phyloP scores from a whole-genome alignment of 805 yeast genomes.

The Tetrapisispora fleetii region DNA sequence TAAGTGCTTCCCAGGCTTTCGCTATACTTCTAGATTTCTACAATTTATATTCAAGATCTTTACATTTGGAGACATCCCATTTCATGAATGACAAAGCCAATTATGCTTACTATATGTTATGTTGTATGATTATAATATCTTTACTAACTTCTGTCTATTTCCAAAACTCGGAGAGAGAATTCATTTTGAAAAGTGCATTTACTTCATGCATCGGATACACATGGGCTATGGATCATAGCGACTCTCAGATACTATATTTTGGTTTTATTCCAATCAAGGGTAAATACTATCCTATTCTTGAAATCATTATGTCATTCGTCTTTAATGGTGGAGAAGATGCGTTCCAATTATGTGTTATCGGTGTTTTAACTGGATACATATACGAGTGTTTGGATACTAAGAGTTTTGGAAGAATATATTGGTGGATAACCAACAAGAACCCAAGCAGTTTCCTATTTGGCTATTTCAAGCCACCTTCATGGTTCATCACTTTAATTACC shows the following conservation, averaged over 20 bases:
- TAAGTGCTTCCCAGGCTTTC: constrained; percentile 4
- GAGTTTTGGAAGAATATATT: constrained; percentile 38
- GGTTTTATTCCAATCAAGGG: constrained; percentile 44
- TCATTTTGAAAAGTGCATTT: constrained; percentile 19
- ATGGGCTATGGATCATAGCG: constrained; percentile 41
- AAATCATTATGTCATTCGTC: constrained; percentile 31
- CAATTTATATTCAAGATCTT: constrained; percentile 21
- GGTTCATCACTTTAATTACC: constrained; percentile 7
- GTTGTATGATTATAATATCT: constrained; percentile 12
- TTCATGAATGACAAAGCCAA: constrained; percentile 14
- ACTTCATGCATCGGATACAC: constrained; percentile 38
- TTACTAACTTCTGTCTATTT: constrained; percentile 4
- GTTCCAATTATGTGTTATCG: constrained; percentile 36
- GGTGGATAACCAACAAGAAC: constrained; percentile 21
- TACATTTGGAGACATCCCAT: constrained; percentile 17
- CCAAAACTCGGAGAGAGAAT: constrained; percentile 7
- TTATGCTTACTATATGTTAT: constrained; percentile 20
- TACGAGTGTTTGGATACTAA: constrained; percentile 55
- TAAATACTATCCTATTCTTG: constrained; percentile 41
- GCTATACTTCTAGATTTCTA: constrained; percentile 15
- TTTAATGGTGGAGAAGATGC: constrained; percentile 36
- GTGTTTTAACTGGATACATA: constrained; percentile 47
- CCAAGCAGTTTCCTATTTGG: constrained; percentile 16
- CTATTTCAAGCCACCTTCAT: constrained; percentile 18
- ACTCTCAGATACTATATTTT: constrained; percentile 40